These are phyloP conservation scores for Aquilaria yunnanensis DNA, from an alignment of 345 rosid species.

Conservation along the genomic window DNA sequence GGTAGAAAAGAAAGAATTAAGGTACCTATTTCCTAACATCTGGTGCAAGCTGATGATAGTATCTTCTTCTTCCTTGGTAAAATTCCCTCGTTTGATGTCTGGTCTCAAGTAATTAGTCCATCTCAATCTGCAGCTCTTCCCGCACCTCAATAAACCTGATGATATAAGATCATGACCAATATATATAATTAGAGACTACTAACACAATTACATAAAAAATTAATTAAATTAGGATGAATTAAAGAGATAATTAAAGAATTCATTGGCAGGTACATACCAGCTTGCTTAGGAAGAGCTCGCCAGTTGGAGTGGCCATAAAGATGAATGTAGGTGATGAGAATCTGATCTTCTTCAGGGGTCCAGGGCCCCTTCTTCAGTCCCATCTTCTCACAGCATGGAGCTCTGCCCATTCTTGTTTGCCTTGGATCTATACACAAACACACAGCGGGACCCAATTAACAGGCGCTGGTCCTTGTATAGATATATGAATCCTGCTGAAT, in stretches of 20 bases:
- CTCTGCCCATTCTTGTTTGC: slow-evolving; percentile 46
- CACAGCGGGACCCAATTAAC: too few species aligned
- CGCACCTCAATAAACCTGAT: slow-evolving; percentile 69
- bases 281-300: slow-evolving; percentile 77
- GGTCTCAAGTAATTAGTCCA: slow-evolving; percentile 82
- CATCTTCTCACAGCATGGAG: slow-evolving; percentile 80
- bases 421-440: too few species aligned
- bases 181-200: neutral
- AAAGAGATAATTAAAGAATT: too few species aligned
- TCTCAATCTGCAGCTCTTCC: slow-evolving; percentile 81
- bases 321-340: slow-evolving; percentile 43
- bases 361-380: slow-evolving; percentile 80
- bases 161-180: too few species aligned
- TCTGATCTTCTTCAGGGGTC: slow-evolving; percentile 61
- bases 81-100: slow-evolving; percentile 77
- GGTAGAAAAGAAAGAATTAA: too few species aligned
- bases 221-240: neutral
- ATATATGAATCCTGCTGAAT: too few species aligned
- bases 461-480: too few species aligned
- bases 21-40: slow-evolving; percentile 53
- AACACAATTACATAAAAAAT: neutral
- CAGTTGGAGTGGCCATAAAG: slow-evolving; percentile 62
- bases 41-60: slow-evolving; percentile 57
- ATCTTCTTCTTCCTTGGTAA: slow-evolving; percentile 65
- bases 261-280: slow-evolving; percentile 26